Evolutionary conservation across 768 basidiomycete genomes (phyloP).

Genomic region (Kwoniella newhampshirensis): DNA sequence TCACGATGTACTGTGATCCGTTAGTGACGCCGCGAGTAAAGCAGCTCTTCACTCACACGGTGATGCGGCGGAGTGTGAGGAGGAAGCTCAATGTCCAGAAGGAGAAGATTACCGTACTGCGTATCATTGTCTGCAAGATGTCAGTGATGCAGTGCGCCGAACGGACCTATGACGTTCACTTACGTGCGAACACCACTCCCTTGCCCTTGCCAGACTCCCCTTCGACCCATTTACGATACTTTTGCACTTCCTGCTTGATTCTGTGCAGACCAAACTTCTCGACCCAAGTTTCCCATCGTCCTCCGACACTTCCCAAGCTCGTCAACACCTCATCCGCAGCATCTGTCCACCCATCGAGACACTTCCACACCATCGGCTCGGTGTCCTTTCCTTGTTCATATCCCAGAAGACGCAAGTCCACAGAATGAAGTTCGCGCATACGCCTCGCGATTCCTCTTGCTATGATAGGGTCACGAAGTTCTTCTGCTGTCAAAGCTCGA

Average conservation of each 20-base stretch:
- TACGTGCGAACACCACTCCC: slow-evolving; percentile 59
- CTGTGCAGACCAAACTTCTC: slow-evolving; percentile 64
- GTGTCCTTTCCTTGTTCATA: slow-evolving; percentile 37
- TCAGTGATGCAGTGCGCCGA: background rate
- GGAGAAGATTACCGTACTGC: slow-evolving; percentile 89
- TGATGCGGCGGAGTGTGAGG: slow-evolving; percentile 70
- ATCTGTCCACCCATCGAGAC: slow-evolving; percentile 57
- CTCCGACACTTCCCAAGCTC: slow-evolving; percentile 54
- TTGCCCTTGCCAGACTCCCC: slow-evolving; percentile 63
- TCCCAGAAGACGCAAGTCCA: slow-evolving; percentile 70
- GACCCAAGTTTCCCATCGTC: slow-evolving; percentile 48
- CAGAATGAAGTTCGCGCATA: slow-evolving; percentile 94
- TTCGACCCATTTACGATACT: slow-evolving; percentile 70
- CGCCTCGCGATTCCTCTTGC: slow-evolving; percentile 87
- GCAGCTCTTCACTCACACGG: slow-evolving; percentile 59
- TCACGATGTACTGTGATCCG: slow-evolving; percentile 74
- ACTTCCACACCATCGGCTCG: slow-evolving; percentile 47
- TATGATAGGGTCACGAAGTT: slow-evolving; percentile 72
- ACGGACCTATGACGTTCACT: slow-evolving; percentile 20
- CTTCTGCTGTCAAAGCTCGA: slow-evolving; percentile 69
- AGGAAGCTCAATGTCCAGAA: slow-evolving; percentile 59
- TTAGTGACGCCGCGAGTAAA: slow-evolving; percentile 6
- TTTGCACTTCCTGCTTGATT: slow-evolving; percentile 66
- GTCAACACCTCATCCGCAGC: slow-evolving; percentile 71
- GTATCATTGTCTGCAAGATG: slow-evolving; percentile 77